Conservation (phyloP, 1,139 yeast species). For the Lodderomyces parapsilosis region DNA sequence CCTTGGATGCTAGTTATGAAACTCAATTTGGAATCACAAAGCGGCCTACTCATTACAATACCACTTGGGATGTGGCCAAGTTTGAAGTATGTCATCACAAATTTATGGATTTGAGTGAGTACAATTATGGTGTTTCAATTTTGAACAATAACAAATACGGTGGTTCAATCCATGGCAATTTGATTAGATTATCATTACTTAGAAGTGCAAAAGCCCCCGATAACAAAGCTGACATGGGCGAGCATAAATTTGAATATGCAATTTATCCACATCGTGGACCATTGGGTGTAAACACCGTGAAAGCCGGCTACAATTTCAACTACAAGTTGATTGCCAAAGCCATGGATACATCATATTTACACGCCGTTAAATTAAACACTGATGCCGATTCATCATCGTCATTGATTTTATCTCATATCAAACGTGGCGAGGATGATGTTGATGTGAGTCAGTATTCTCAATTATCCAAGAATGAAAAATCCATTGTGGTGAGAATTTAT, state of each 20-base stretch:
- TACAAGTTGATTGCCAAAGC: slow-evolving; percentile 38
- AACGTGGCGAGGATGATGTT: slow-evolving; percentile 84
- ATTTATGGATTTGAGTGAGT: slow-evolving; percentile 88
- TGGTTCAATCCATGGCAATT: slow-evolving; percentile 84
- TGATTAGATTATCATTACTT: slow-evolving; percentile 77
- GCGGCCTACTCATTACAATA: slow-evolving; percentile 92
- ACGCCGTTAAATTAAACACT: slow-evolving; percentile 35
- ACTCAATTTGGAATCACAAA: slow-evolving; percentile 90
- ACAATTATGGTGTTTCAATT: slow-evolving; percentile 82
- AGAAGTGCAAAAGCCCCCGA: slow-evolving; percentile 92
- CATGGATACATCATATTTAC: slow-evolving; percentile 20
- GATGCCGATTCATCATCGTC: slow-evolving; percentile 37
- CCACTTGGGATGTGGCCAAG: slow-evolving; percentile 94
- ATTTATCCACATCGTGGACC: slow-evolving; percentile 77
- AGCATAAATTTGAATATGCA: slow-evolving; percentile 80
- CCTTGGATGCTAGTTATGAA: slow-evolving; percentile 75
- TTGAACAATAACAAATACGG: slow-evolving; percentile 89
- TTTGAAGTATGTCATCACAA: slow-evolving; percentile 95
- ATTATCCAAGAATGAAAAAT: slow-evolving; percentile 33
- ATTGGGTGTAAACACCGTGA: slow-evolving; percentile 62
- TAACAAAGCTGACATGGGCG: slow-evolving; percentile 90
- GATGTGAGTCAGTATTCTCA: slow-evolving; percentile 45
- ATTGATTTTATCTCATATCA: slow-evolving; percentile 71
- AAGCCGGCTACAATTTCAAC: slow-evolving; percentile 78
- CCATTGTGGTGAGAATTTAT: slow-evolving; percentile 71